These are phyloP conservation scores for Periconia sp. DNA, from an alignment of 2,329 filamentous ascomycete genomes.

Conservation along the genomic window DNA sequence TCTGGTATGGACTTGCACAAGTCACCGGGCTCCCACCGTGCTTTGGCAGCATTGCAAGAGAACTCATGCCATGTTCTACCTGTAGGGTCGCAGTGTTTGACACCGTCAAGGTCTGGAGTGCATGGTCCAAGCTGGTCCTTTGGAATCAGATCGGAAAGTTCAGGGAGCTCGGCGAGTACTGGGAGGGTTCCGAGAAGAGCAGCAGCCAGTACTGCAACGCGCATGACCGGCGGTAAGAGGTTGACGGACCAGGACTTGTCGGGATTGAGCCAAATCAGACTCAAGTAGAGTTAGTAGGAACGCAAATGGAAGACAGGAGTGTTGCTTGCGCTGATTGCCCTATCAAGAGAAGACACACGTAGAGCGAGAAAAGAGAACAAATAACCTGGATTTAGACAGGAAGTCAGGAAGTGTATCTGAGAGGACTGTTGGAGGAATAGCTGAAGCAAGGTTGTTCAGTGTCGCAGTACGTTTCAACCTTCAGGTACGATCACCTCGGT, in stretches of 20 bases:
- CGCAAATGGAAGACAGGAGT: not conserved
- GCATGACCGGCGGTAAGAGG: not conserved
- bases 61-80: not conserved
- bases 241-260: not conserved
- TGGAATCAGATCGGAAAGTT: no score
- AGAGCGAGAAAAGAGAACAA: not conserved
- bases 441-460: constrained; percentile 1
- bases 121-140: no score
- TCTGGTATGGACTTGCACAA: not conserved
- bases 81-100: not conserved
- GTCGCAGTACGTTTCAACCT: not conserved
- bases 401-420: not conserved
- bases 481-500: not conserved
- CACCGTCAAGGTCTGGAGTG: not conserved
- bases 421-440: not conserved
- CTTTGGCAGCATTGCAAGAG: not conserved
- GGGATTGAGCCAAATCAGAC: not conserved
- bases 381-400: not conserved
- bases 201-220: not conserved
- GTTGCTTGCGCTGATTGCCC: no score
- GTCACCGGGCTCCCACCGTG: not conserved
- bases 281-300: not conserved
- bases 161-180: not conserved
- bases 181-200: constrained; percentile 1
- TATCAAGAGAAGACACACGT: not conserved